These are phyloP conservation scores for Sarocladium strictum DNA, from an alignment of 2,329 filamentous ascomycete genomes.

Conservation along the genomic window DNA sequence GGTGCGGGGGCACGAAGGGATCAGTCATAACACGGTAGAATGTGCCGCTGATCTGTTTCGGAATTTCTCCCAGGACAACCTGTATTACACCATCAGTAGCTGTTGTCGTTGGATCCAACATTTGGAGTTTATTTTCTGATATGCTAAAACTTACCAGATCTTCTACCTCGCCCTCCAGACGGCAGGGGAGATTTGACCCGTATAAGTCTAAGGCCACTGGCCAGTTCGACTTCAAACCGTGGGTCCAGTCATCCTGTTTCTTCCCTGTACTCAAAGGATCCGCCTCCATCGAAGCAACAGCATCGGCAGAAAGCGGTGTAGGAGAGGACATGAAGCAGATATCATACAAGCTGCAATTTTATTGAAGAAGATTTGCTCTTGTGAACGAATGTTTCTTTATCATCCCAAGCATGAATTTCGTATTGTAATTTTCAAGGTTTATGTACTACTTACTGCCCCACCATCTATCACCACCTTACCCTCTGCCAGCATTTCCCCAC, in stretches of 20 bases:
- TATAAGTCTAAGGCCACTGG: neutral
- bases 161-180: neutral
- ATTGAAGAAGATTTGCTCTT: too few species aligned
- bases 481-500: too few species aligned
- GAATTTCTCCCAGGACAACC: slow-evolving; percentile 17
- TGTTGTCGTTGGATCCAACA: neutral
- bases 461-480: too few species aligned
- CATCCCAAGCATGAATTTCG: too few species aligned
- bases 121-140: neutral
- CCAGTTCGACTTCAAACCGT: neutral
- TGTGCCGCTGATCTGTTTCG: slow-evolving; percentile 17
- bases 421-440: too few species aligned
- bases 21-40: slow-evolving; percentile 33
- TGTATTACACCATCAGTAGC: neutral
- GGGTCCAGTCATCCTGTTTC: neutral
- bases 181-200: neutral
- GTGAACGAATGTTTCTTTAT: too few species aligned
- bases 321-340: too few species aligned
- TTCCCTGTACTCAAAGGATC: slow-evolving; percentile 17
- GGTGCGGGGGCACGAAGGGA: slow-evolving; percentile 27
- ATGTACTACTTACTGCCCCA: too few species aligned
- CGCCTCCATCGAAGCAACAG: too few species aligned
- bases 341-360: too few species aligned
- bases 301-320: too few species aligned
- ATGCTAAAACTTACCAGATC: neutral